phyloP scores from a whole-genome alignment of 1,284 basidiomycete genomes.

The Sporisorium sorghi region DNA sequence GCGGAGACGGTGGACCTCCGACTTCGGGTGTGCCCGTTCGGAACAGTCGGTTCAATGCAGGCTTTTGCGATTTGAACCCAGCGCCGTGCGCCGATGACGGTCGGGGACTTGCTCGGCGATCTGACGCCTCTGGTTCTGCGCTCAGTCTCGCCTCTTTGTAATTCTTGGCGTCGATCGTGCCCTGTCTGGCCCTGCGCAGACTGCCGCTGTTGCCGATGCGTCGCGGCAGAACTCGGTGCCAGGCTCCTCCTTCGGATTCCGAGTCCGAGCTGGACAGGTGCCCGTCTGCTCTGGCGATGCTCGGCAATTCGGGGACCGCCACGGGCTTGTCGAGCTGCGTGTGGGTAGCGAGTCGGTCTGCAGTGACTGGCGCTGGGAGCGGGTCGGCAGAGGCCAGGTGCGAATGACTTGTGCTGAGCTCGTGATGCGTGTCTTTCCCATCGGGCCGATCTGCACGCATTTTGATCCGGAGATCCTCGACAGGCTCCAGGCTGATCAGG shows the following conservation, averaged over 20 bases:
- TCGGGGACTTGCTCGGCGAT: slow-evolving; percentile 34
- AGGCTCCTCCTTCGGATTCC: slow-evolving; percentile 49
- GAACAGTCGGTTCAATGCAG: slow-evolving; percentile 25
- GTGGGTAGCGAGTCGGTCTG: not conserved
- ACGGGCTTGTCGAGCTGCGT: slow-evolving; percentile 4
- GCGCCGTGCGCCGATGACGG: slow-evolving; percentile 21
- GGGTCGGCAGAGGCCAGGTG: not conserved
- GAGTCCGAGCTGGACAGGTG: slow-evolving; percentile 43
- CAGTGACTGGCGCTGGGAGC: not conserved
- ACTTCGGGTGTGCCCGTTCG: slow-evolving; percentile 18
- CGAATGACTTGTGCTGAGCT: not conserved
- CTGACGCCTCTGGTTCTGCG: slow-evolving; percentile 10
- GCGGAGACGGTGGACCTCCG: slow-evolving; percentile 6
- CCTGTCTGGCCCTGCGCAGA: slow-evolving; percentile 27
- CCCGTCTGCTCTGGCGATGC: slow-evolving; percentile 24
- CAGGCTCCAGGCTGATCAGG: slow-evolving; percentile 17
- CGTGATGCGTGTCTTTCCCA: not conserved
- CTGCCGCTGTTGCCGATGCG: slow-evolving; percentile 37
- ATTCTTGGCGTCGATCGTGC: slow-evolving; percentile 24
- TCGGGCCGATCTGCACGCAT: not conserved
- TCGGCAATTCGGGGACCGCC: slow-evolving; percentile 5
- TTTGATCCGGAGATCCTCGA: not conserved
- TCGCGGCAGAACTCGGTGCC: slow-evolving; percentile 47
- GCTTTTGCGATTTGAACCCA: slow-evolving; percentile 24
- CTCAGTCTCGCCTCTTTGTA: slow-evolving; percentile 5